Conservation (phyloP, 129 eudicot species). For the Centella asiatica region DNA sequence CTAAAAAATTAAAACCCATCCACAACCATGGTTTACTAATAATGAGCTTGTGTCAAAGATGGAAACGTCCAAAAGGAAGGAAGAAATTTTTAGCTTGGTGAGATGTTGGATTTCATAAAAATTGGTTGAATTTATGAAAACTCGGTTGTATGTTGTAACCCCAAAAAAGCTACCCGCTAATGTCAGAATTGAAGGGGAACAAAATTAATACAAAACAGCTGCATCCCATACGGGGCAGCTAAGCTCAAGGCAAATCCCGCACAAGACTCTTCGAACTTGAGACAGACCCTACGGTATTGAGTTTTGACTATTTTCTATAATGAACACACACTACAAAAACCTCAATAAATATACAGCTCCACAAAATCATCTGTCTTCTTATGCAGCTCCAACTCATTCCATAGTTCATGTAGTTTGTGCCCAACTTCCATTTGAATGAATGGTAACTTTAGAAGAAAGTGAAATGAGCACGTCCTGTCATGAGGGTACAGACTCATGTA, state of each 20-base stretch:
- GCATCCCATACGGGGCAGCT: slow-evolving; percentile 18
- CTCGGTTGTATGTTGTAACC: not conserved
- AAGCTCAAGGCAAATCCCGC: slow-evolving; percentile 20
- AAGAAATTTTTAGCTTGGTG: no score
- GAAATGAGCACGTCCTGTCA: slow-evolving; percentile 4
- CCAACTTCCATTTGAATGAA: slow-evolving; percentile 4
- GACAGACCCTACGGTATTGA: slow-evolving; percentile 41
- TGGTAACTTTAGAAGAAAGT: not conserved
- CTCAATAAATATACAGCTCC: slow-evolving; percentile 50
- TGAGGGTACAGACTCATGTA: not conserved
- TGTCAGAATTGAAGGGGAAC: slow-evolving; percentile 32
- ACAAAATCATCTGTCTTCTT: slow-evolving; percentile 32
- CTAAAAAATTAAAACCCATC: no score
- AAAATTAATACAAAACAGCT: slow-evolving; percentile 32
- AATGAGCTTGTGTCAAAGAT: no score
- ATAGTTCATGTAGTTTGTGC: slow-evolving; percentile 15
- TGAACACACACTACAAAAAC: slow-evolving; percentile 36
- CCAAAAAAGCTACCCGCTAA: not conserved
- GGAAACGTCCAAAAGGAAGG: no score
- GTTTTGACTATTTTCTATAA: slow-evolving; percentile 20
- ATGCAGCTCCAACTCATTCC: slow-evolving; percentile 16
- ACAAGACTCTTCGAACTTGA: slow-evolving; percentile 22
- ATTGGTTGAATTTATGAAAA: no score
- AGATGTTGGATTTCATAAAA: no score
- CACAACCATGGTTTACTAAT: no score